Percentiles rank a stretch among this genome's conserved stretches.
Conservation (phyloP, 2,329 filamentous ascomycete genomes). For the Xylariaceae sp. region DNA sequence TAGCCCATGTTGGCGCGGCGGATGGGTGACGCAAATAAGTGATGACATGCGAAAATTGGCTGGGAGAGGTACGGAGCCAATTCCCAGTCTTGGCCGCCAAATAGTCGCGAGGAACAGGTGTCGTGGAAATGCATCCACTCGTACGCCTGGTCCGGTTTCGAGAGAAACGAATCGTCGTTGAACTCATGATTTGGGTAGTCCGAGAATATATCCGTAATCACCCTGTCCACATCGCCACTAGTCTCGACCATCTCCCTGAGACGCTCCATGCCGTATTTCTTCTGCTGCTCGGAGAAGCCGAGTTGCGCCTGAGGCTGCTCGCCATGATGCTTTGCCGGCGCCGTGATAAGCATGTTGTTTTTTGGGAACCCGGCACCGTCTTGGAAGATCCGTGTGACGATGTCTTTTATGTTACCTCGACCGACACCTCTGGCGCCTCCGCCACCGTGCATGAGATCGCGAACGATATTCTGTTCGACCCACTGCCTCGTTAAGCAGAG, state of each 20-base stretch:
- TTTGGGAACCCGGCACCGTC: constrained; percentile 78
- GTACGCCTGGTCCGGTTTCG: constrained; percentile 78
- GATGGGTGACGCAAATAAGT: constrained; percentile 79
- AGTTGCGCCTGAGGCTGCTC: constrained; percentile 63
- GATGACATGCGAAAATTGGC: constrained; percentile 85
- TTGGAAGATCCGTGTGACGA: constrained; percentile 77
- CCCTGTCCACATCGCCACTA: constrained; percentile 75
- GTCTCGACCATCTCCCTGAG: constrained; percentile 77
- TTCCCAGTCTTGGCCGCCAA: constrained; percentile 90
- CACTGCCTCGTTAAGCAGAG: constrained; percentile 69
- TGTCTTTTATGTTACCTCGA: constrained; percentile 71
- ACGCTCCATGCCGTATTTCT: constrained; percentile 72
- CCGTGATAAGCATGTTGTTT: constrained; percentile 46
- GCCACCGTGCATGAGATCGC: constrained; percentile 69
- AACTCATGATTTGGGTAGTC: constrained; percentile 85
- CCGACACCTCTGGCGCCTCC: constrained; percentile 73
- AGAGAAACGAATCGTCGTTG: constrained; percentile 89
- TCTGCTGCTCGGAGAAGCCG: constrained; percentile 72
- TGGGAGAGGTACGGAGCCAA: constrained; percentile 84
- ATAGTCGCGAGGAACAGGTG: constrained; percentile 75
- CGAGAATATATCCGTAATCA: constrained; percentile 81
- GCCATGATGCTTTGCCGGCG: constrained; percentile 49
- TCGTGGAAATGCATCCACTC: constrained; percentile 98
- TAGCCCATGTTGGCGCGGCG: constrained; percentile 48
- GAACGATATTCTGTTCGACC: constrained; percentile 73